Evolutionary conservation across 164 flowering plant species (phyloP), one percentile per base, ranked within the genome.

Genomic region (Echeveria elegans): DNA sequence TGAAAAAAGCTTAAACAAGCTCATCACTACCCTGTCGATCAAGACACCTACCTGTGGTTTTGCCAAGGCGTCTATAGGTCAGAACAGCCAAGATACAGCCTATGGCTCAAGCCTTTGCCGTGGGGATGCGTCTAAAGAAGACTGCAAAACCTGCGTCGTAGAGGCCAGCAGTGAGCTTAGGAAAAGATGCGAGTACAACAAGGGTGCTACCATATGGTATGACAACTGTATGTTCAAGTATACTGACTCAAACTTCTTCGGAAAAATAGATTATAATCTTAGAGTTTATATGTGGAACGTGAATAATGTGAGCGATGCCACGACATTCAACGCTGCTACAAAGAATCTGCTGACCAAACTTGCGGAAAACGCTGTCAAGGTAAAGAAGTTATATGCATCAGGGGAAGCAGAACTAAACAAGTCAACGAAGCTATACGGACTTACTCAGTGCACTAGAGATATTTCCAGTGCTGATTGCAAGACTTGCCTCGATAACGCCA

Each of bases 371-470:
- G 88, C 83, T 6, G 19, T 14, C 18, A 32, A 4, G 0, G 28
- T 36, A 15, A 24, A 68, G 4, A n/a, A 38, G 24, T 4, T 75
- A 65, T 85, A 73, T 19, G 83, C 82, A 0, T 63, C 70, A 0
- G 85, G 80, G 26, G 77, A 77, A 18, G 0, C 37, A 5, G 41
- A 65, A 60, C 67, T 76, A 0, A 74, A 59, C 0, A 66, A 53
- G 11, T 43, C 59, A 0, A 30, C 59, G 69, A 81, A 70, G 21
- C 52, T 85, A 3, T 85, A 85, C 65, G 81, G 82, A n/a, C 56
- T 80, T 65, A 78, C 70, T 63, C 89, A 85, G 71, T 83, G 86
- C 68, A 85, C 82, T 1, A 77, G 79, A 59, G 84, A 83, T 61
- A 70, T 85, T 0, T 67, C 77, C 0, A 41, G 63, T 1, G n/a